Conservation (phyloP, 768 basidiomycete genomes). For the Serendipita vermifera region DNA sequence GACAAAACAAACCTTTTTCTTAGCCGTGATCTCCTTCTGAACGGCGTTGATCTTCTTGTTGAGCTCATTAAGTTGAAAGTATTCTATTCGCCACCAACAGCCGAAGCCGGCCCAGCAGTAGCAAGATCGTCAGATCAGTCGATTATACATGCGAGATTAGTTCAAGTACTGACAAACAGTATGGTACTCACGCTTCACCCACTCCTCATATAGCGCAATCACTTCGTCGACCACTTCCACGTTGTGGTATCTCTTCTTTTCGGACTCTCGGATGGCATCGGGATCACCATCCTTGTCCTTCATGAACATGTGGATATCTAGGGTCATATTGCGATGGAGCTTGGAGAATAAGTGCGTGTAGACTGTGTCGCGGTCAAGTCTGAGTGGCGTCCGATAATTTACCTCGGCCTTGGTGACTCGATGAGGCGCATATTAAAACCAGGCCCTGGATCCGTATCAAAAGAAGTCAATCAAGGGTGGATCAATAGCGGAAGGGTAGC, state of each 20-base stretch:
- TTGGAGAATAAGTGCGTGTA: no score
- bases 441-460: no score
- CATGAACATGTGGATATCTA: constrained; percentile 70
- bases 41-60: constrained; percentile 76
- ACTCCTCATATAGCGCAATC: constrained; percentile 79
- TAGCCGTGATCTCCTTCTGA: constrained; percentile 87
- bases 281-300: constrained; percentile 87
- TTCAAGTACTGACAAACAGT: not conserved
- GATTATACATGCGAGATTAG: no score
- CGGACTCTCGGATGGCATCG: constrained; percentile 79
- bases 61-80: constrained; percentile 67
- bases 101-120: no score
- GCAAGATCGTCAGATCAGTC: no score
- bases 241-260: constrained; percentile 76
- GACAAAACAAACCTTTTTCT: constrained; percentile 60
- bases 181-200: constrained; percentile 73
- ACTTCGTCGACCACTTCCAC: constrained; percentile 92
- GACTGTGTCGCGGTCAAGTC: no score
- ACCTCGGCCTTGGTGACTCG: no score
- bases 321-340: constrained; percentile 65
- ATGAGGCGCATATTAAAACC: no score
- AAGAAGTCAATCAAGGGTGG: no score
- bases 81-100: constrained; percentile 54
- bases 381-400: no score
- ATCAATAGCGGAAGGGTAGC: no score